Evolutionary conservation across 2,329 filamentous ascomycete species (phyloP).

Genomic region (Escovopsis sp.): DNA sequence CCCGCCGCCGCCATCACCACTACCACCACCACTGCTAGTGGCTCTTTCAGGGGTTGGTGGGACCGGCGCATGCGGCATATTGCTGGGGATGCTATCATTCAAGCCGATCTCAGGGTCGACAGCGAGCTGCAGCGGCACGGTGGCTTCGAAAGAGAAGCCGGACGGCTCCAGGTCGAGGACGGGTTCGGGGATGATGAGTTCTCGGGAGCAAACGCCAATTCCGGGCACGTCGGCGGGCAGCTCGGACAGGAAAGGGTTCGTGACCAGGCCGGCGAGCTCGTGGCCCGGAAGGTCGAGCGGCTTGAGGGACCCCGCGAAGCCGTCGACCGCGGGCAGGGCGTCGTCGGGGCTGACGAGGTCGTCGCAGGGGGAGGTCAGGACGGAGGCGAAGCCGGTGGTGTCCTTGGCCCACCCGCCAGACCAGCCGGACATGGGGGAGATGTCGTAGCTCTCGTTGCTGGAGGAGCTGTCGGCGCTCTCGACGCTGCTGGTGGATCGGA

Average conservation of each 20-base stretch:
- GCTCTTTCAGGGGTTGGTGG: slow-evolving; percentile 7
- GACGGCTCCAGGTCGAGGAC: slow-evolving; percentile 18
- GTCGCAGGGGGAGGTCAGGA: slow-evolving; percentile 30
- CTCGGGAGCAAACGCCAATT: slow-evolving; percentile 15
- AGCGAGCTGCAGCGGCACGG: slow-evolving; percentile 18
- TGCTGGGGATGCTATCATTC: slow-evolving; percentile 15
- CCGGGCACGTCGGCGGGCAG: slow-evolving; percentile 27
- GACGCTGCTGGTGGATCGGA: slow-evolving; percentile 28
- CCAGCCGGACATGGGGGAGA: slow-evolving; percentile 33
- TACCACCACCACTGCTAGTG: no score
- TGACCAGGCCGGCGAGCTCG: slow-evolving; percentile 15
- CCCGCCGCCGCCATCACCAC: slow-evolving; percentile 11
- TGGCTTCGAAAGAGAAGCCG: slow-evolving; percentile 20
- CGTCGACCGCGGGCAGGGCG: slow-evolving; percentile 12
- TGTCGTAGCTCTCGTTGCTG: slow-evolving; percentile 23
- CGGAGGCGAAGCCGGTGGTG: slow-evolving; percentile 25
- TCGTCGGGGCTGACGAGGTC: slow-evolving; percentile 20
- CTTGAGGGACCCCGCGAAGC: slow-evolving; percentile 10
- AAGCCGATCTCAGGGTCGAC: slow-evolving; percentile 23
- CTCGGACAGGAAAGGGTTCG: slow-evolving; percentile 21
- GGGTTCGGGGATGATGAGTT: no score
- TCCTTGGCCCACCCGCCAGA: slow-evolving; percentile 24
- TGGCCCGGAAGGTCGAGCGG: slow-evolving; percentile 11
- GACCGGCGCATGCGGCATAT: slow-evolving; percentile 8
- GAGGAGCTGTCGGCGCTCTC: slow-evolving; percentile 23